Base-by-base conservation (phyloP, 352 stramenopile genomes). In the Phytophthora lateralis region DNA sequence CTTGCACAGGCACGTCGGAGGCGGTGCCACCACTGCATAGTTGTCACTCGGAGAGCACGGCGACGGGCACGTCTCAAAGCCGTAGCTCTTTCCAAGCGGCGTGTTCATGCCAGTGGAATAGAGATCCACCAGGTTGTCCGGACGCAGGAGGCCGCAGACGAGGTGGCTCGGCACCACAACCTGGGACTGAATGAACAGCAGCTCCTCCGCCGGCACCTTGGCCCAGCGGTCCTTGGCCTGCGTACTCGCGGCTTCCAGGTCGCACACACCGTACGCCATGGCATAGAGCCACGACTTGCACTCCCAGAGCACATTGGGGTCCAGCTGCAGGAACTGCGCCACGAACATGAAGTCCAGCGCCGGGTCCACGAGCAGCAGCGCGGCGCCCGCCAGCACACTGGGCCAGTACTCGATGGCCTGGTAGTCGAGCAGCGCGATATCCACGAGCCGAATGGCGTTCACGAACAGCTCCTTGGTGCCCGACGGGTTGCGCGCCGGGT, bases 311-410 rank as follows among this genome's bases (percentile, higher is more conserved):
- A 93, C 76, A 24, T 76, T 86, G 26, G 80, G 78, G 51, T 93
- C 84, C 10, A 93, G 65, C 57, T 93, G 84, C 27, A 93, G 61
- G 47, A 93, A 93, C 64, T 91, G 81, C 29, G 84, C 84, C n/a
- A 91, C 82, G 58, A 90, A 93, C 55, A 88, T 72, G 37, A 91
- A 78, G 57, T 93, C 84, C 37, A 93, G 67, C 11, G 66, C 75
- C 18, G 78, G 63, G 39, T 93, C 84, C 35, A 86, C 84, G 6
- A 93, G 66, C 47, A 93, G 69, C 61, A 93, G 70, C 15, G 82
- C 81, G 14, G 84, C 76, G 29, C 84, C 84, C 7, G 84, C 84
- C n/a, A 93, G 64, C 32, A 89, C 81, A 60, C 82, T 93, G 27
- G 84, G 84, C 60, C 86, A 76, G 54, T 87, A 91, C 53, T 91